Percentiles rank a stretch among this genome's conserved stretches.
These are phyloP conservation scores for Ganoderma leucocontextum DNA, from an alignment of 1,284 basidiomycete genomes.

Conservation along the genomic window DNA sequence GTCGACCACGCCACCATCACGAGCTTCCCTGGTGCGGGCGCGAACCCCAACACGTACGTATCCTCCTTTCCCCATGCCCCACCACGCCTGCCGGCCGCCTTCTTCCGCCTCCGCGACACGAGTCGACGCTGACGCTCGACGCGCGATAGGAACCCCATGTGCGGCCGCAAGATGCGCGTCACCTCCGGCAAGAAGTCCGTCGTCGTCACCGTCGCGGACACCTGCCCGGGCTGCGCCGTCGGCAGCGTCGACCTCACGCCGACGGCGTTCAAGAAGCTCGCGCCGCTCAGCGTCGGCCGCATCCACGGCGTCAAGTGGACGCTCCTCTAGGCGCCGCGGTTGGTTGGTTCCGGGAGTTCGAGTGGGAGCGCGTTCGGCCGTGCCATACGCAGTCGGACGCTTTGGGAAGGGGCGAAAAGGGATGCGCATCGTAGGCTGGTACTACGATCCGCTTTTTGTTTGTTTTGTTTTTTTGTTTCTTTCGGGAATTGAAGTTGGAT, in stretches of 20 bases:
- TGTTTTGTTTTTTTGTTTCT: neutral
- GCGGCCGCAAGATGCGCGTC: constrained; percentile 43
- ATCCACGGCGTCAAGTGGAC: constrained; percentile 35
- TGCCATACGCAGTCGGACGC: neutral
- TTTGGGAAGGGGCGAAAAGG: neutral
- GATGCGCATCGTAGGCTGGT: neutral
- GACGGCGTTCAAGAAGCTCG: constrained; percentile 50
- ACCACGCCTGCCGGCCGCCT: too few species aligned
- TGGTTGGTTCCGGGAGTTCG: neutral
- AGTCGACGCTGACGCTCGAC: neutral
- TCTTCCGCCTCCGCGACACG: neutral
- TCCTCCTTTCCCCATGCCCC: neutral
- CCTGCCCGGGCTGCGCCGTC: constrained; percentile 50
- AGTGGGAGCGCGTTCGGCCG: neutral
- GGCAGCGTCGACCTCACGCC: constrained; percentile 52
- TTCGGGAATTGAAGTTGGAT: neutral
- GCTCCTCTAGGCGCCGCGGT: constrained; percentile 15
- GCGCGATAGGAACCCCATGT: constrained; percentile 44
- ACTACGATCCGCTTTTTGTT: neutral
- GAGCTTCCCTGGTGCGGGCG: constrained; percentile 30
- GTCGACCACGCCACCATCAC: constrained; percentile 26
- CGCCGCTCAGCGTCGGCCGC: constrained; percentile 37
- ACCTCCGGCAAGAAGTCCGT: constrained; percentile 21
- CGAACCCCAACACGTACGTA: constrained; percentile 31
- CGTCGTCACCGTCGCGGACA: constrained; percentile 50